phyloP scores from a whole-genome alignment of 169 alveolate genomes.

The Cryptosporidium sp. region DNA sequence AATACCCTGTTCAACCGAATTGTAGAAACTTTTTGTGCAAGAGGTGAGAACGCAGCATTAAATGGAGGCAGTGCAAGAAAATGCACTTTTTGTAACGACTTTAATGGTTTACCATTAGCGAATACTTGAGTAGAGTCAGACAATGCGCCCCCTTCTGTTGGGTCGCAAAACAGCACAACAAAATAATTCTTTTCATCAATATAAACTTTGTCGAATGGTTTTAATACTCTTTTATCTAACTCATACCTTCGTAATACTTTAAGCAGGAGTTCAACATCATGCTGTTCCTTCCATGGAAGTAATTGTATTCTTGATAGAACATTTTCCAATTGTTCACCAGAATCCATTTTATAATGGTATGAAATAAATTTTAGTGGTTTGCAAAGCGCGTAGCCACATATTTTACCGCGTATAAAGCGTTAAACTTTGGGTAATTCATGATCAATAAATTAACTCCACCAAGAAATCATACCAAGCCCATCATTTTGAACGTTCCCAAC shows the following conservation, averaged over 20 bases:
- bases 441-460: slow-evolving; percentile 52
- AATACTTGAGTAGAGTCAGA: slow-evolving; percentile 67
- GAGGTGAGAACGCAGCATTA: slow-evolving; percentile 66
- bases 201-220: slow-evolving; percentile 47
- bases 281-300: slow-evolving; percentile 67
- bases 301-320: slow-evolving; percentile 46
- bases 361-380: background rate
- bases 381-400: slow-evolving; percentile 12
- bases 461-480: slow-evolving; percentile 73
- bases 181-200: slow-evolving; percentile 46
- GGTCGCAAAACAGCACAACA: slow-evolving; percentile 67
- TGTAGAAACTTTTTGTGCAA: slow-evolving; percentile 67
- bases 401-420: background rate
- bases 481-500: slow-evolving; percentile 69
- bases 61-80: slow-evolving; percentile 67
- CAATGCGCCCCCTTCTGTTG: slow-evolving; percentile 40
- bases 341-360: slow-evolving; percentile 43
- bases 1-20: slow-evolving; percentile 32
- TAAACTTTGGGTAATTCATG: background rate
- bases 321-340: slow-evolving; percentile 2
- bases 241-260: slow-evolving; percentile 26
- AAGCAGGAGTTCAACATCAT: slow-evolving; percentile 36
- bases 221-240: background rate
- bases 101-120: slow-evolving; percentile 62
- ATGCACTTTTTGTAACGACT: slow-evolving; percentile 39